A percentile compares a stretch with the other conserved stretches of the same genome.
Conservation (phyloP, 176 grass and related monocot genomes). For the Tuctoria greenei region DNA sequence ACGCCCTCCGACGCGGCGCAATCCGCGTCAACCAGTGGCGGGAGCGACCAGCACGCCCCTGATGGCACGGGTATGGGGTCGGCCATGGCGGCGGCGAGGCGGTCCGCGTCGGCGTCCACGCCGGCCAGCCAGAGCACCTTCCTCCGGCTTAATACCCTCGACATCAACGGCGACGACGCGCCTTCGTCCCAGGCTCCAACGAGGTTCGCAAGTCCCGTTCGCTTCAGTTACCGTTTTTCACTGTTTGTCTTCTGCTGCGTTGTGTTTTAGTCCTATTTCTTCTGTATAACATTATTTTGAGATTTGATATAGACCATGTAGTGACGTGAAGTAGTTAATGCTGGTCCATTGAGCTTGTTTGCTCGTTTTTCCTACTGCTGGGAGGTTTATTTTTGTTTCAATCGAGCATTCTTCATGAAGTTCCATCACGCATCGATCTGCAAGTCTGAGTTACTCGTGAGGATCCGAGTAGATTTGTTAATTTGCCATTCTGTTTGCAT, state of each 20-base stretch:
- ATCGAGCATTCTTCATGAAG: neutral
- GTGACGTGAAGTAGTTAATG: neutral
- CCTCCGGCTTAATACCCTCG: constrained; percentile 65
- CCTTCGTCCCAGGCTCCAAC: constrained; percentile 60
- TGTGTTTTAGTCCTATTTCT: neutral
- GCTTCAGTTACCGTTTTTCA: neutral
- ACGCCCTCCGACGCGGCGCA: constrained; percentile 69
- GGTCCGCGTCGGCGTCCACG: constrained; percentile 29
- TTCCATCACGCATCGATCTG: neutral
- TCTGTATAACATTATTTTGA: neutral
- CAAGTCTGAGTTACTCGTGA: constrained; percentile 6
- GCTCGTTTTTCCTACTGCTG: neutral
- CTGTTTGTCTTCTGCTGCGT: neutral
- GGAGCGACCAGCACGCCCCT: constrained; percentile 46
- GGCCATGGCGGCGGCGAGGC: neutral
- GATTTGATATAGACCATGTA: neutral
- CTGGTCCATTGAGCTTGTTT: neutral
- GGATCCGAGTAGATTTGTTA: neutral
- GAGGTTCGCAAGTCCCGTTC: constrained; percentile 43
- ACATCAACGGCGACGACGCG: constrained; percentile 76
- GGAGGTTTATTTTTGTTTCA: neutral
- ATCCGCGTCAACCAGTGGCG: constrained; percentile 56
- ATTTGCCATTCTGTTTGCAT: neutral
- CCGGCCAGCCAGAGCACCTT: constrained; percentile 63
- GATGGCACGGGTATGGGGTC: constrained; percentile 2